A percentile compares a stretch with the other conserved stretches of the same genome.
These are phyloP conservation scores for Cytidiella melzeri DNA, from an alignment of 768 basidiomycete species.

Conservation along the genomic window DNA sequence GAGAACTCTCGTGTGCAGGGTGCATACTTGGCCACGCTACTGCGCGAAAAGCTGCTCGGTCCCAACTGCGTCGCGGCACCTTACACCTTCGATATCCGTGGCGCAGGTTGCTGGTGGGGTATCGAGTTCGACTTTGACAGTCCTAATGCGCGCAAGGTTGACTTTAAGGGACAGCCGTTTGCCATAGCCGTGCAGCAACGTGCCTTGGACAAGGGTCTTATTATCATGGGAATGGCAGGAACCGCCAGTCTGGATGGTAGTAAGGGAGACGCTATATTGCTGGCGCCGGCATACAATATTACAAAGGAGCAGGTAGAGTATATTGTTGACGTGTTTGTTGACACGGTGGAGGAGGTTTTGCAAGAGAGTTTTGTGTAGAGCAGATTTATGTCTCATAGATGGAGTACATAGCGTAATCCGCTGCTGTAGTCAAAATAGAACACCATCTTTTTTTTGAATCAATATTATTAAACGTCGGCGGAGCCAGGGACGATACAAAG, in stretches of 20 bases:
- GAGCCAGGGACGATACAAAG: too few relatives aligned
- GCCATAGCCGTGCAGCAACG: constrained; percentile 67
- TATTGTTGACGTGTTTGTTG: constrained; percentile 62
- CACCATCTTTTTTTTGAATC: too few relatives aligned
- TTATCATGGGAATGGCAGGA: constrained; percentile 71
- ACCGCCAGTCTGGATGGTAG: constrained; percentile 64
- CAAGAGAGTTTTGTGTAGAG: constrained; percentile 24
- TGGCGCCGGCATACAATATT: constrained; percentile 79
- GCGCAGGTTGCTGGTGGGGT: constrained; percentile 79
- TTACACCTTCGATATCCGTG: constrained; percentile 74
- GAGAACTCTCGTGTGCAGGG: constrained; percentile 56
- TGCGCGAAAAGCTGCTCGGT: constrained; percentile 47
- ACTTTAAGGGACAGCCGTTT: constrained; percentile 50
- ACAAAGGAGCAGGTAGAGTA: constrained; percentile 60
- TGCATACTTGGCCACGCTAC: constrained; percentile 46
- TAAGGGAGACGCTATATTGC: constrained; percentile 65
- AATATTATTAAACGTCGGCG: too few relatives aligned
- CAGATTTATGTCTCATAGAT: background rate
- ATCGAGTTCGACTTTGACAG: constrained; percentile 72
- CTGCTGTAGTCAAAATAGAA: too few relatives aligned
- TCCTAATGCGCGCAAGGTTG: constrained; percentile 33
- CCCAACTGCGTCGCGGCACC: constrained; percentile 56
- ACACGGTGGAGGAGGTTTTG: constrained; percentile 60
- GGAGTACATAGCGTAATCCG: too few relatives aligned
- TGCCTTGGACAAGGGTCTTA: constrained; percentile 57